Evolutionary conservation across 345 rosid species (phyloP).

Genomic region (Trapa bicornis): DNA sequence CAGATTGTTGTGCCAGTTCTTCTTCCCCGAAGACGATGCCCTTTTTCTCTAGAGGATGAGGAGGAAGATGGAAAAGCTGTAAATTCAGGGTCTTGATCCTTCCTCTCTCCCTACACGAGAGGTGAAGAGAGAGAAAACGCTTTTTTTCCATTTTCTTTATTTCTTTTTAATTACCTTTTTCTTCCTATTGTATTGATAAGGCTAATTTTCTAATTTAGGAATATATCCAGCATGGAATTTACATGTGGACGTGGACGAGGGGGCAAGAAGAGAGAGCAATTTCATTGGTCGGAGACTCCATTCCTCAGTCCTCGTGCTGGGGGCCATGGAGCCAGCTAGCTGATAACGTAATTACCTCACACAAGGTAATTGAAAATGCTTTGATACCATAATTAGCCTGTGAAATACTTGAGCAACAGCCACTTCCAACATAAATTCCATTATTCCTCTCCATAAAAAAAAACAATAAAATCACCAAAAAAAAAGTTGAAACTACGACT

Average conservation of each 20-base stretch:
- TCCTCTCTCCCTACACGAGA: background rate
- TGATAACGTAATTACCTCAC: background rate
- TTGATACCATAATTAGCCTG: no score
- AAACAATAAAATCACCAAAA: background rate
- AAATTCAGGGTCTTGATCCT: background rate
- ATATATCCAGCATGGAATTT: background rate
- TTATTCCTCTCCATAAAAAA: background rate
- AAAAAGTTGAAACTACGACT: background rate
- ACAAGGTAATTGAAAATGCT: no score
- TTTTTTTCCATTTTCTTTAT: background rate
- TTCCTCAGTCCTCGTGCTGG: background rate
- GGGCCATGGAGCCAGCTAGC: background rate
- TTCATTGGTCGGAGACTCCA: slow-evolving; percentile 2
- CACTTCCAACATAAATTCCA: background rate
- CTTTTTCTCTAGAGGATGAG: background rate
- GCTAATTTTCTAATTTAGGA: background rate
- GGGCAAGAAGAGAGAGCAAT: background rate
- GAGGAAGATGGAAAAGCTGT: background rate
- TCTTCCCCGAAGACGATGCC: background rate
- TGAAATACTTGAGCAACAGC: background rate
- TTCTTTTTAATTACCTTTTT: background rate
- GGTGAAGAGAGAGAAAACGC: background rate
- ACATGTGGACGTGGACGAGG: slow-evolving; percentile 2
- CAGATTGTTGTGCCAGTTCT: background rate
- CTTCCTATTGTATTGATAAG: no score